A percentile compares a stretch with the other conserved stretches of the same genome.
phyloP scores from a whole-genome alignment of 2,329 filamentous ascomycete species.

The Ophiostoma fasciatum region DNA sequence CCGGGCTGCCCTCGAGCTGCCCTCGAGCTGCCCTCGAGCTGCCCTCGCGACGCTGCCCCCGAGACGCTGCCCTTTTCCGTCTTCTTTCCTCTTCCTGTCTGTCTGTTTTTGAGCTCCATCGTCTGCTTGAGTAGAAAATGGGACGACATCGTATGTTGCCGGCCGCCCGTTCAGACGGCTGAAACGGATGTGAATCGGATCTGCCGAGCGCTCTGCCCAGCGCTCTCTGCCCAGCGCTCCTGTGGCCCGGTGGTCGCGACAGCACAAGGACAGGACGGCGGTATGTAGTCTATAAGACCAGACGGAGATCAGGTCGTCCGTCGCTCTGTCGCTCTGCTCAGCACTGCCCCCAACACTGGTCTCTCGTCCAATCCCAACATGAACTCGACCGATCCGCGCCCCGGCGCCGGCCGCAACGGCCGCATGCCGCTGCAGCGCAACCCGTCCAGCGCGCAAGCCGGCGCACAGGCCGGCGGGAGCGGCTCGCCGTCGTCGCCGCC shows the following conservation, averaged over 20 bases:
- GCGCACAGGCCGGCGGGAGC: too few relatives aligned
- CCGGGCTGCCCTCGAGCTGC: too few relatives aligned
- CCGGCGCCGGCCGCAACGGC: conserved; percentile 1
- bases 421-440: conserved; percentile 5
- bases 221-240: too few relatives aligned
- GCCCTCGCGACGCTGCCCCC: too few relatives aligned
- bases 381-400: conserved; percentile 10
- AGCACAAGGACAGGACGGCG: too few relatives aligned
- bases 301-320: too few relatives aligned
- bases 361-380: background rate
- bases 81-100: background rate
- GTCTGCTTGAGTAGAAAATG: background rate
- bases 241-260: too few relatives aligned
- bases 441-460: background rate
- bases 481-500: background rate
- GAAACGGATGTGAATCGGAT: conserved; percentile 9
- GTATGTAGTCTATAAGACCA: too few relatives aligned
- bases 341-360: background rate
- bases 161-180: conserved; percentile 2
- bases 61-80: too few relatives aligned
- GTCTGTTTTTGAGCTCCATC: background rate
- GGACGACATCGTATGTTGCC: conserved; percentile 9
- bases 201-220: too few relatives aligned
- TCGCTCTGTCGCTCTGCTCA: too few relatives aligned
- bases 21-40: too few relatives aligned